These are phyloP conservation scores for Gentiana dahurica DNA, from an alignment of 257 asterid genomes.

Conservation along the genomic window DNA sequence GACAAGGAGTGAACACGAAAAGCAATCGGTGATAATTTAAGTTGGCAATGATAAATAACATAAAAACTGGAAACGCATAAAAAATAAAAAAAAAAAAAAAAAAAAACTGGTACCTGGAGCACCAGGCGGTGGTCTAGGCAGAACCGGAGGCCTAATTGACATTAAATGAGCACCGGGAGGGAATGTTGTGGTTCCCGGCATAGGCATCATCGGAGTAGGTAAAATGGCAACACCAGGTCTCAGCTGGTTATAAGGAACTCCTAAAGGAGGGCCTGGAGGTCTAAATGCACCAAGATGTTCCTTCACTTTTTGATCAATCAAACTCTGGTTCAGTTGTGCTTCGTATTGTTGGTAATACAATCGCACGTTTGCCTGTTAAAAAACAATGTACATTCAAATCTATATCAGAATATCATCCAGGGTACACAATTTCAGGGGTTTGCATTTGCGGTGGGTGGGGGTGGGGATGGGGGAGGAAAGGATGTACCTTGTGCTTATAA, in stretches of 20 bases:
- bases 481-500: conserved; percentile 86
- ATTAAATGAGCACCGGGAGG: conserved; percentile 32
- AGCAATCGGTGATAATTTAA: not conserved
- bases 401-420: not conserved
- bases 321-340: conserved; percentile 88
- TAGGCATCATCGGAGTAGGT: conserved; percentile 37
- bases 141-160: conserved; percentile 63
- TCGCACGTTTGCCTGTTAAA: conserved; percentile 79
- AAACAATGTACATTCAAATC: conserved; percentile 4
- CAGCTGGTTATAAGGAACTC: conserved; percentile 29
- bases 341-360: conserved; percentile 86
- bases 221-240: conserved; percentile 70
- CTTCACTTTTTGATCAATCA: conserved; percentile 91
- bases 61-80: not conserved
- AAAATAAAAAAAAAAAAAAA: too few species aligned
- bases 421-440: not conserved
- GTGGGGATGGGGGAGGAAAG: not conserved
- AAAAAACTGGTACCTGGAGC: conserved; percentile 37
- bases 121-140: conserved; percentile 70
- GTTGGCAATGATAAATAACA: not conserved
- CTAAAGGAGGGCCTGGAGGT: conserved; percentile 37
- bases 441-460: too few species aligned
- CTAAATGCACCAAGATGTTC: conserved; percentile 90
- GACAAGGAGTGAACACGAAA: not conserved
- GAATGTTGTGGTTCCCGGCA: conserved; percentile 45